Evolutionary conservation across 2,329 filamentous ascomycete genomes (phyloP).

Genomic region (Exophiala oligosperma): DNA sequence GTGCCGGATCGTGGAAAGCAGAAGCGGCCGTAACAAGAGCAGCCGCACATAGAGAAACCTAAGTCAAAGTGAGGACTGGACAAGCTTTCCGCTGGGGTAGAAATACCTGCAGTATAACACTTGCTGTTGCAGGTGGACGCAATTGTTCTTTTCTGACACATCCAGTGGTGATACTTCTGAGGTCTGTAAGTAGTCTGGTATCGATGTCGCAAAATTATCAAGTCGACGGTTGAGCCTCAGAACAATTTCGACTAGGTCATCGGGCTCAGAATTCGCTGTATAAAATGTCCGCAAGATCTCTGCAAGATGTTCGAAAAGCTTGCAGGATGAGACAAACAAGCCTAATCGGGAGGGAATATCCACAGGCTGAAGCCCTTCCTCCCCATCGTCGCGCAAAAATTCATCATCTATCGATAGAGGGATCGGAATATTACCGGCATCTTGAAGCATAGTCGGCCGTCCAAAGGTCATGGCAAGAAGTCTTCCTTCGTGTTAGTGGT

Average conservation of each 20-base stretch:
- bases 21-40: slow-evolving; percentile 4
- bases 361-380: slow-evolving; percentile 27
- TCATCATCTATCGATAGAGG: slow-evolving; percentile 7
- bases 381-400: slow-evolving; percentile 28
- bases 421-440: slow-evolving; percentile 31
- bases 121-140: slow-evolving; percentile 7
- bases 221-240: slow-evolving; percentile 4
- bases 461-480: slow-evolving; percentile 36
- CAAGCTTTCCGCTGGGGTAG: background rate
- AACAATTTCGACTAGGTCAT: slow-evolving; percentile 4
- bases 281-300: slow-evolving; percentile 31
- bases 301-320: slow-evolving; percentile 38
- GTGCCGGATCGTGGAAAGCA: background rate
- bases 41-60: slow-evolving; percentile 6
- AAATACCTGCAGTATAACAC: slow-evolving; percentile 6
- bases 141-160: slow-evolving; percentile 1
- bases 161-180: background rate
- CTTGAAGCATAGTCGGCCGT: slow-evolving; percentile 32
- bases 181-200: slow-evolving; percentile 3
- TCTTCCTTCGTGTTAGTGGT: background rate
- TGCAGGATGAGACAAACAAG: slow-evolving; percentile 36
- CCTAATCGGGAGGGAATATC: slow-evolving; percentile 34
- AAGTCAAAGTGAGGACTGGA: background rate
- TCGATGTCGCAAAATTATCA: background rate
- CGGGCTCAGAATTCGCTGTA: background rate